Evolutionary conservation across 352 stramenopile species (phyloP).

Genomic region (Saprolegnia parasitica): DNA sequence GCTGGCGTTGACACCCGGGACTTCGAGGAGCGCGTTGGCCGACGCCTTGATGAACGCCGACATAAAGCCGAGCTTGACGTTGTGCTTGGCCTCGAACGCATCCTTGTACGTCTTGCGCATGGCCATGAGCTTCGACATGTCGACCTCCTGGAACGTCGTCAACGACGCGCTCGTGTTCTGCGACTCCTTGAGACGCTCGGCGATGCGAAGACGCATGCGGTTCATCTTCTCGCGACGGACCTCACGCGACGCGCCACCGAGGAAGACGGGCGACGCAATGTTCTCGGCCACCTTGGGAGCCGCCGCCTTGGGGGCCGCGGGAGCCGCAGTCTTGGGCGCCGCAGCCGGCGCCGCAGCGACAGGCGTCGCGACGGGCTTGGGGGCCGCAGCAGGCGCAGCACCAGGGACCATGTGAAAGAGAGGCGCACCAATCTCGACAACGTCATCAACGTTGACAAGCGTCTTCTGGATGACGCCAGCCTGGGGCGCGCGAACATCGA

Average conservation of each 20-base stretch:
- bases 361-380: constrained; percentile 25
- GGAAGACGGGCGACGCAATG: constrained; percentile 44
- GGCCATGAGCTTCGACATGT: constrained; percentile 97
- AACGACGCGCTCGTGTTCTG: constrained; percentile 98
- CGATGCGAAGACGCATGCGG: constrained; percentile 96
- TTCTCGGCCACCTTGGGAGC: constrained; percentile 28
- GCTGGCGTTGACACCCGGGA: constrained; percentile 96
- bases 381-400: constrained; percentile 36
- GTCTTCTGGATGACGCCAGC: constrained; percentile 86
- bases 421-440: constrained; percentile 90
- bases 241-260: constrained; percentile 40
- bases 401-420: constrained; percentile 89
- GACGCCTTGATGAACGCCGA: constrained; percentile 97
- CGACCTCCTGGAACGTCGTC: constrained; percentile 99
- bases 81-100: constrained; percentile 96
- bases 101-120: constrained; percentile 93
- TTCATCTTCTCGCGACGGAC: constrained; percentile 96
- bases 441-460: constrained; percentile 91
- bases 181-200: constrained; percentile 95
- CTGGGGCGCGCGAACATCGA: constrained; percentile 87
- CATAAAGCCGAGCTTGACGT: constrained; percentile 99
- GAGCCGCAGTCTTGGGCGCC: constrained; percentile 30
- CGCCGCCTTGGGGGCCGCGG: constrained; percentile 31
- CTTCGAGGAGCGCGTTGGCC: constrained; percentile 87
- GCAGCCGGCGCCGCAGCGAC: constrained; percentile 27